These are phyloP conservation scores for Globisporangium camurandrum DNA, from an alignment of 352 stramenopile genomes.

Conservation along the genomic window DNA sequence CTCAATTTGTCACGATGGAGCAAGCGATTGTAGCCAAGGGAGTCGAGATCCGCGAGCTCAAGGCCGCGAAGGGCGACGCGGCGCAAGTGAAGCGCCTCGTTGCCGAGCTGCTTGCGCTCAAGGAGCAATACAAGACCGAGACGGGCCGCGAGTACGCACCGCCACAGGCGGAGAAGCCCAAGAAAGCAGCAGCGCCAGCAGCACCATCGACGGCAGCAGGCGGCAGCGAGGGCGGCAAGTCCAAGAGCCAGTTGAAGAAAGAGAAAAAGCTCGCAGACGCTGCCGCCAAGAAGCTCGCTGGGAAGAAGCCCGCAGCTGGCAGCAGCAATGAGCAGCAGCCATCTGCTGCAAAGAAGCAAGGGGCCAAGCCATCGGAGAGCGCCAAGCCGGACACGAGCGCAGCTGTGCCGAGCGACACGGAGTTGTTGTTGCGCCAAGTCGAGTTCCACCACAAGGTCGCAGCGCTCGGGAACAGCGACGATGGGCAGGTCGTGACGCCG, in stretches of 20 bases:
- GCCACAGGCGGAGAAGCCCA: conserved; percentile 19
- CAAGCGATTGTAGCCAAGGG: conserved; percentile 65
- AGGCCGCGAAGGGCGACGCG: conserved; percentile 60
- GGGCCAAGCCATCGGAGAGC: conserved; percentile 58
- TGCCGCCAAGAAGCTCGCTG: conserved; percentile 25
- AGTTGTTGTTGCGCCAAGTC: conserved; percentile 64
- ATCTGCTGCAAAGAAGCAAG: conserved; percentile 36
- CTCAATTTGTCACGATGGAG: conserved; percentile 9
- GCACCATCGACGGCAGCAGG: conserved; percentile 4
- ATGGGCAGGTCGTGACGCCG: conserved; percentile 85
- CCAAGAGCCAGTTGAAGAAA: conserved; percentile 86
- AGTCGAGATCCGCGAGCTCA: conserved; percentile 74
- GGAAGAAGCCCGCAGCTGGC: conserved; percentile 15
- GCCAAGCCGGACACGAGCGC: conserved; percentile 59
- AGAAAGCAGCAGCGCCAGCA: conserved; percentile 1
- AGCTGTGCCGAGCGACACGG: conserved; percentile 38
- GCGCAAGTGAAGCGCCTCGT: conserved; percentile 38
- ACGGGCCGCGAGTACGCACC: conserved; percentile 68
- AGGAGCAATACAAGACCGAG: conserved; percentile 71
- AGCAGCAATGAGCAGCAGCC: conserved; percentile 10
- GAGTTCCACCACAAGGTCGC: conserved; percentile 67
- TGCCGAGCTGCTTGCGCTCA: conserved; percentile 57
- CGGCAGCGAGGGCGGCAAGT: conserved; percentile 39
- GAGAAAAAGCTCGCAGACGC: conserved; percentile 78
- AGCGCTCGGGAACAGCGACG: conserved; percentile 32